Evolutionary conservation across 2,329 filamentous ascomycete species (phyloP).

Genomic region (Mycogone perniciosa): DNA sequence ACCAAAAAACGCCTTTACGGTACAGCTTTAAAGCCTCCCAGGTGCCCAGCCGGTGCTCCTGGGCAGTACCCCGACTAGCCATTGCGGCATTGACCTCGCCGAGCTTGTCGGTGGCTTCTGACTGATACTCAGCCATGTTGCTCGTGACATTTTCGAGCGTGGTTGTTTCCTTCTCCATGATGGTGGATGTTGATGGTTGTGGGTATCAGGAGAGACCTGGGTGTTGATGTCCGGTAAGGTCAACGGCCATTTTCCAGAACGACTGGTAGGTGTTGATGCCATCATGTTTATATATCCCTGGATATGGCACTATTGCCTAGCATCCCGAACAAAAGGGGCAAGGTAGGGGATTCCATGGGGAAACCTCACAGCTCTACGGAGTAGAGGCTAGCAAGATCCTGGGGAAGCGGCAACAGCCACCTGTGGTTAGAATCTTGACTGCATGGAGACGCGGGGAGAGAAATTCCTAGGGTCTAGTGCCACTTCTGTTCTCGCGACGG

Average conservation of each 20-base stretch:
- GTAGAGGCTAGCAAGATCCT: background rate
- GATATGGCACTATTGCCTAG: background rate
- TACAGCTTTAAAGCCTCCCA: conserved; percentile 24
- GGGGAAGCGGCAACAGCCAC: conserved; percentile 7
- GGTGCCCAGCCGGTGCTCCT: conserved; percentile 1
- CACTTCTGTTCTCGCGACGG: too few species aligned
- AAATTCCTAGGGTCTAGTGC: too few species aligned
- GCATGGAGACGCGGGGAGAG: background rate
- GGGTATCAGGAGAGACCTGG: background rate
- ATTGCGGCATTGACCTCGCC: conserved; percentile 8
- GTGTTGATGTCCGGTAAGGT: background rate
- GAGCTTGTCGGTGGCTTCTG: conserved; percentile 6
- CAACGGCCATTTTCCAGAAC: too few species aligned
- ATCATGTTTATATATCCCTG: conserved; percentile 6
- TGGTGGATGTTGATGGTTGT: background rate
- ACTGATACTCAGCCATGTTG: conserved; percentile 7
- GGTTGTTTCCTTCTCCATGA: conserved; percentile 6
- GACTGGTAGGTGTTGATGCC: background rate
- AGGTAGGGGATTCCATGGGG: conserved; percentile 5
- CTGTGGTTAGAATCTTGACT: background rate
- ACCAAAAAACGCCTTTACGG: conserved; percentile 32
- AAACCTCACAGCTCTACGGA: too few species aligned
- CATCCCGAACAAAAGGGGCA: conserved; percentile 3
- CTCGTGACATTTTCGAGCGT: conserved; percentile 8
- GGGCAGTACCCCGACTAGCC: conserved; percentile 4